Percentiles rank a stretch among this genome's conserved stretches.
Evolutionary conservation across 306 rosid genomes (phyloP).

Genomic region (Pterocarpus macrocarpus): DNA sequence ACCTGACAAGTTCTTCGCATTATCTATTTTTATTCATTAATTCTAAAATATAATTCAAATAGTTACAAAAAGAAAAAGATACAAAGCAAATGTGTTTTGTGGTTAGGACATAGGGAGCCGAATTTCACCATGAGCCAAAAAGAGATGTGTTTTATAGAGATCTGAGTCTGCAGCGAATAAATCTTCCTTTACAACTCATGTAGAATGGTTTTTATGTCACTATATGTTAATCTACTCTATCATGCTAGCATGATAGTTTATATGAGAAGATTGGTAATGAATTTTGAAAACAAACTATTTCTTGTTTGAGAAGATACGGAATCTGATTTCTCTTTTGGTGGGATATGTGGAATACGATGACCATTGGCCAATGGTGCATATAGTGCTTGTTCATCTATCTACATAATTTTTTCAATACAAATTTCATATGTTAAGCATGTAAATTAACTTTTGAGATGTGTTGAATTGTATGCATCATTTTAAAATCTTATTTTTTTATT

Average conservation of each 20-base stretch:
- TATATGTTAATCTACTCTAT: slow-evolving; percentile 27
- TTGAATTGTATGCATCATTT: background rate
- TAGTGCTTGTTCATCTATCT: background rate
- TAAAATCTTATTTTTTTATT: background rate
- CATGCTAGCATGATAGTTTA: slow-evolving; percentile 10
- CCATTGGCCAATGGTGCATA: background rate
- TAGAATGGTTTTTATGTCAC: slow-evolving; percentile 44
- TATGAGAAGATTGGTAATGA: slow-evolving; percentile 18
- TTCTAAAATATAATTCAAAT: slow-evolving; percentile 35
- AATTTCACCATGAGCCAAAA: slow-evolving; percentile 42
- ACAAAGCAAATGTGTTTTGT: slow-evolving; percentile 51
- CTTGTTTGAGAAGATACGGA: slow-evolving; percentile 5
- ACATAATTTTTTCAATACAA: too few relatives aligned
- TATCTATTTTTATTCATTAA: slow-evolving; percentile 38
- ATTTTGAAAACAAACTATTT: background rate
- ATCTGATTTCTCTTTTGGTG: background rate
- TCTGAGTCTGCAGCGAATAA: slow-evolving; percentile 41
- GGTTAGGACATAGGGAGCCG: slow-evolving; percentile 35
- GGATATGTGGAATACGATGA: background rate
- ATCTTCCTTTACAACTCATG: slow-evolving; percentile 50
- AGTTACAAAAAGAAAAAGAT: slow-evolving; percentile 44
- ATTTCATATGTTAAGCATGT: background rate
- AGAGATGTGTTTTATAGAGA: slow-evolving; percentile 38
- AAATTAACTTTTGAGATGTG: background rate
- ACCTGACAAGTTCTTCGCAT: slow-evolving; percentile 57